Conservation (phyloP, 352 stramenopile species). For the Phytophthora sansomeana region DNA sequence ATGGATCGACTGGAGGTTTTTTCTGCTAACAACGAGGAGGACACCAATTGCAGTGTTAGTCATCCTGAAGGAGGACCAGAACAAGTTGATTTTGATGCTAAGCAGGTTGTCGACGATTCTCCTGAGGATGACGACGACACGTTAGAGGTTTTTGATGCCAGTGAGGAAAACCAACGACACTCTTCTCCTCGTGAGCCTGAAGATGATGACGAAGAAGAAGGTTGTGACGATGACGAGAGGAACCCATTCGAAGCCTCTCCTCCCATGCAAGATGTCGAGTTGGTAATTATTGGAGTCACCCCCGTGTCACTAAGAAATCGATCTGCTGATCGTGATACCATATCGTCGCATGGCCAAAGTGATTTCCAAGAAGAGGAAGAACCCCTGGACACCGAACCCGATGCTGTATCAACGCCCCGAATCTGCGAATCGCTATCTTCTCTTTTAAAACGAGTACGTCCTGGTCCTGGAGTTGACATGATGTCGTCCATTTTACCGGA, state of each 20-base stretch:
- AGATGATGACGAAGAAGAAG: constrained; percentile 20
- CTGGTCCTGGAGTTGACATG: constrained; percentile 15
- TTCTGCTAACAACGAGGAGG: constrained; percentile 27
- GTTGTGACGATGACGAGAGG: neutral
- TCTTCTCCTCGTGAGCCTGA: constrained; percentile 19
- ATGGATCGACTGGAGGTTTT: constrained; percentile 26
- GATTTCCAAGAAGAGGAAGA: constrained; percentile 29
- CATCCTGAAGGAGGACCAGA: constrained; percentile 3
- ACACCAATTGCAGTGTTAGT: constrained; percentile 7
- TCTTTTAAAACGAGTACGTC: constrained; percentile 26
- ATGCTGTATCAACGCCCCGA: constrained; percentile 15
- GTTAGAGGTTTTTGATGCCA: constrained; percentile 52
- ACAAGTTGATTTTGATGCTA: neutral
- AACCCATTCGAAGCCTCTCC: constrained; percentile 3
- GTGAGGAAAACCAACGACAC: constrained; percentile 21
- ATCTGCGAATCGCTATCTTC: constrained; percentile 17
- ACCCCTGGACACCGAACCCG: constrained; percentile 15
- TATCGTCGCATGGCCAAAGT: neutral
- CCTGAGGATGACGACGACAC: constrained; percentile 44
- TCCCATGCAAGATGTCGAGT: constrained; percentile 12
- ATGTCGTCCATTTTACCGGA: constrained; percentile 7
- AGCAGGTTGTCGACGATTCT: neutral
- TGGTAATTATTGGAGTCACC: constrained; percentile 35
- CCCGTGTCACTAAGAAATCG: constrained; percentile 20
- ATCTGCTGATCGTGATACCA: constrained; percentile 6